phyloP scores from a whole-genome alignment of 805 yeast species.

The Monosporozyma siamensis region DNA sequence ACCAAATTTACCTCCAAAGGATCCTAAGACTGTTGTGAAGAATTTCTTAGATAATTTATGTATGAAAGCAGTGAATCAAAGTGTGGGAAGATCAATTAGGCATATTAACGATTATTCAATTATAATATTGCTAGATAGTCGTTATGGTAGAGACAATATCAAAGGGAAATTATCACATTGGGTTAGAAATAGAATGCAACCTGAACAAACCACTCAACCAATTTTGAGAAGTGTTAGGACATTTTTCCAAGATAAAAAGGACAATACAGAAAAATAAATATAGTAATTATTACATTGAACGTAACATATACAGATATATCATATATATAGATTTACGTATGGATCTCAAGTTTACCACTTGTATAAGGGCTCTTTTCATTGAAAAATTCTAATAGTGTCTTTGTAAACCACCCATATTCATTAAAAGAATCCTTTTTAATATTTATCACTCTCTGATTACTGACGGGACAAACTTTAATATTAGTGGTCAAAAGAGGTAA shows the following conservation, averaged over 20 bases:
- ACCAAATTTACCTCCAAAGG: constrained; percentile 38
- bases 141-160: constrained; percentile 43
- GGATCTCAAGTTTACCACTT: constrained; percentile 14
- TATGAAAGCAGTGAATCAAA: constrained; percentile 85
- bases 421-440: constrained; percentile 19
- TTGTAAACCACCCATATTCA: constrained; percentile 30
- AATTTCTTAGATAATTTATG: constrained; percentile 74
- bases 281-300: no score
- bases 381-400: constrained; percentile 19
- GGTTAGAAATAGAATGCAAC: constrained; percentile 44
- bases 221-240: constrained; percentile 17
- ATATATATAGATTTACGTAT: not conserved
- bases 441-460: constrained; percentile 26
- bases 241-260: constrained; percentile 16
- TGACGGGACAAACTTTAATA: constrained; percentile 31
- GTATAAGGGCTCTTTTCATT: constrained; percentile 23
- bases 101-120: constrained; percentile 74
- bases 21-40: constrained; percentile 41
- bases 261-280: not conserved
- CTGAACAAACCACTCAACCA: constrained; percentile 10
- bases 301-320: no score
- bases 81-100: constrained; percentile 86
- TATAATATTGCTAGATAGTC: constrained; percentile 58
- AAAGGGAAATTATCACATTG: constrained; percentile 60
- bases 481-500: constrained; percentile 31